A percentile compares a stretch with the other conserved stretches of the same genome.
These are phyloP conservation scores for Cystofilobasidium ferigula DNA, from an alignment of 768 basidiomycete species.

Conservation along the genomic window DNA sequence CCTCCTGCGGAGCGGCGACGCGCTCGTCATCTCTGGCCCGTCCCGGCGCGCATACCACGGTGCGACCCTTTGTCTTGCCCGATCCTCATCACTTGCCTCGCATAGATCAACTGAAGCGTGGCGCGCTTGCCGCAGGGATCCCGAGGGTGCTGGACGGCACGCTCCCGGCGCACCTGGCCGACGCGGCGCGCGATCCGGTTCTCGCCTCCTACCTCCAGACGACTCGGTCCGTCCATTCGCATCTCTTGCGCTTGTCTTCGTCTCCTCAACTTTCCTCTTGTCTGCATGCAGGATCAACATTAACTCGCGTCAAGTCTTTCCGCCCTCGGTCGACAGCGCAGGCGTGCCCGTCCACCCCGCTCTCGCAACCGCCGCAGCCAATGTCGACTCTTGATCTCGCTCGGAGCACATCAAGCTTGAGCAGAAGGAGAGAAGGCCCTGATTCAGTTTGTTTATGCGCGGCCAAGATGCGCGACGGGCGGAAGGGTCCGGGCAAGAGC, in stretches of 20 bases:
- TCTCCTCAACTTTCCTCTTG: neutral
- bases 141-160: slow-evolving; percentile 77
- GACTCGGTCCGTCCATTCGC: slow-evolving; percentile 7
- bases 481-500: too few relatives aligned
- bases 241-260: neutral
- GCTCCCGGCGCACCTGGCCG: slow-evolving; percentile 45
- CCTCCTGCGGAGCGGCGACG: slow-evolving; percentile 80
- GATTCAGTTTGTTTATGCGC: too few relatives aligned
- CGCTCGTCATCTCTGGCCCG: slow-evolving; percentile 84
- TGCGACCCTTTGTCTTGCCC: slow-evolving; percentile 36
- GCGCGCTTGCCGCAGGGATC: slow-evolving; percentile 48
- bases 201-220: slow-evolving; percentile 7
- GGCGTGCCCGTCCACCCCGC: too few relatives aligned
- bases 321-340: slow-evolving; percentile 14
- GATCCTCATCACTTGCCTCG: neutral
- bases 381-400: too few relatives aligned
- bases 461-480: too few relatives aligned
- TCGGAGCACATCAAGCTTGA: too few relatives aligned
- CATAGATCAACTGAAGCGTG: too few relatives aligned
- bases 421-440: too few relatives aligned
- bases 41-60: slow-evolving; percentile 86
- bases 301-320: slow-evolving; percentile 64
- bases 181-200: neutral
- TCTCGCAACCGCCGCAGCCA: too few relatives aligned
- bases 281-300: slow-evolving; percentile 57